Evolutionary conservation across 2,329 filamentous ascomycete species (phyloP), one percentile per base, ranked within the genome.

Genomic region (Pezicula neosporulosa): DNA sequence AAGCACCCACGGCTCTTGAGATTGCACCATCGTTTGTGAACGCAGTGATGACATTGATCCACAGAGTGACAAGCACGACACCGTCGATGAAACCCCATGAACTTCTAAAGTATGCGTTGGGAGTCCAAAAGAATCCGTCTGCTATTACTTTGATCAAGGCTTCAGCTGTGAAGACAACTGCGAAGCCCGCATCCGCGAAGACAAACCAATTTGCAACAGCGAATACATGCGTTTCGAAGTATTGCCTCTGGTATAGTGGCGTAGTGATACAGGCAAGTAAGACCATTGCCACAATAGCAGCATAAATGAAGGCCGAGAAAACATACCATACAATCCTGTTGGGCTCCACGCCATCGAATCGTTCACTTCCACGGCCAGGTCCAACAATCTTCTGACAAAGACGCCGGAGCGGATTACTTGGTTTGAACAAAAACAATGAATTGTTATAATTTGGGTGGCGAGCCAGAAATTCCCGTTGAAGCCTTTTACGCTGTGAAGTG

Each of bases 71-170:
- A 48, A 99, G 76, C 58, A 99, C 94, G 42, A 97, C 71, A 0
- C 87, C 90, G 65, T 99, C 94, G 58, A 99, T 97, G 55, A 96
- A 85, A 6, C 94, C 95, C 94, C 94, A 99, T 0, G 92, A 93
- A 65, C 93, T 93, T 62, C 94, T 86, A 67, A 97, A 90, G 66
- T 96, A 99, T 3, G 95, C 95, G 70, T 99, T 97, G 0, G 94
- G 94, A 0, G 94, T 97, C 83, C 90, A 97, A 67, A 97, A 88
- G 62, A 96, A 88, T 7, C 94, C 94, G 71, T 99, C 94, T 0
- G 94, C 94, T 61, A 99, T 84, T 50, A 96, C 85, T 68, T 99
- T 99, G 72, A 99, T 92, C 6, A 85, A 64, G 1, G 92, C 90
- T 69, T 99, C 94, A 6, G 89, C 66, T 0, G 87, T 88, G 71